These are phyloP conservation scores for Penicillium steckii DNA, from an alignment of 495 filamentous ascomycete species.

Conservation along the genomic window DNA sequence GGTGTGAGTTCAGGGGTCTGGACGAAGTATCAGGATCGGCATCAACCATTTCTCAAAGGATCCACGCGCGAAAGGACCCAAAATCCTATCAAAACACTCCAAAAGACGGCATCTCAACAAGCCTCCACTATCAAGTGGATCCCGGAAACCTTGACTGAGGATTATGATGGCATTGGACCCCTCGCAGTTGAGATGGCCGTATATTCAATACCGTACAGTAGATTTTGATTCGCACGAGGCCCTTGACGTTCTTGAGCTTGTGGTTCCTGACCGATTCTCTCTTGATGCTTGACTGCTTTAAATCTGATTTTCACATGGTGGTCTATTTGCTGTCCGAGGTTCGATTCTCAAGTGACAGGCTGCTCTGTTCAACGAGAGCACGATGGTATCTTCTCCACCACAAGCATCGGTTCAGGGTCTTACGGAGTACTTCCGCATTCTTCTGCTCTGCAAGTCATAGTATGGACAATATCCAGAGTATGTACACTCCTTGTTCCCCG, in stretches of 20 bases:
- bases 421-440: background rate
- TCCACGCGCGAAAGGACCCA: background rate
- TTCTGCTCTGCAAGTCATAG: too few relatives aligned
- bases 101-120: background rate
- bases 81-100: conserved; percentile 1
- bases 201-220: too few relatives aligned
- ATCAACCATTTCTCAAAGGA: background rate
- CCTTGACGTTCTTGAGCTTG: too few relatives aligned
- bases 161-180: background rate
- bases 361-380: background rate
- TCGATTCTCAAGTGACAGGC: too few relatives aligned
- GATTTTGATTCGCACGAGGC: too few relatives aligned
- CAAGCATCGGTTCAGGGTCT: too few relatives aligned
- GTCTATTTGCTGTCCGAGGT: background rate
- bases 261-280: background rate
- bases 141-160: conserved; percentile 4
- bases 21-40: conserved; percentile 15
- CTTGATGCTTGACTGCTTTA: background rate
- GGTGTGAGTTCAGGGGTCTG: conserved; percentile 3
- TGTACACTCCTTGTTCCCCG: too few relatives aligned
- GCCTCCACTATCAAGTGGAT: conserved; percentile 4
- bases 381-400: background rate
- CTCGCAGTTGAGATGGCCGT: too few relatives aligned
- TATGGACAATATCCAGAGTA: too few relatives aligned
- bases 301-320: background rate